phyloP scores from a whole-genome alignment of 768 basidiomycete species.

The Trametes coccinea region DNA sequence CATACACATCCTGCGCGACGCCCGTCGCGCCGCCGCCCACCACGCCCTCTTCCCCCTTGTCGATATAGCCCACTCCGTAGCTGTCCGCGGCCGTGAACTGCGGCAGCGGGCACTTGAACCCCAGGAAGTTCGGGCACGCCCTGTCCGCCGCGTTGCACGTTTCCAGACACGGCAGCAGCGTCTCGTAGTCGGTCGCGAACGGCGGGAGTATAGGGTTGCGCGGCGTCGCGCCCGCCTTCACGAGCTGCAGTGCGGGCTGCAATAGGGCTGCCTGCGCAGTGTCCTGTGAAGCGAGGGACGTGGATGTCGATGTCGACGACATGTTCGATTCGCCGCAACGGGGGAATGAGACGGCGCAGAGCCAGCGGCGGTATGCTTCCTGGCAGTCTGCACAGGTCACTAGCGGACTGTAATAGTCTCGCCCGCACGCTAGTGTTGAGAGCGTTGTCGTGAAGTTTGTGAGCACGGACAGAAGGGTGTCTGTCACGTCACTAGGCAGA shows the following conservation, averaged over 20 bases:
- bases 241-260: conserved; percentile 49
- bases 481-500: conserved; percentile 50
- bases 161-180: conserved; percentile 78
- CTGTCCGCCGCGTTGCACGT: conserved; percentile 72
- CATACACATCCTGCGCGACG: conserved; percentile 61
- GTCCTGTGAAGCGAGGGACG: neutral
- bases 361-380: conserved; percentile 71
- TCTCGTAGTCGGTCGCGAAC: conserved; percentile 48
- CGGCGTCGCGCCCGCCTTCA: conserved; percentile 39
- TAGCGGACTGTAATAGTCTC: conserved; percentile 77
- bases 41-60: conserved; percentile 49
- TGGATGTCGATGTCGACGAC: conserved; percentile 35
- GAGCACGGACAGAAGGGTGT: conserved; percentile 56
- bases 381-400: conserved; percentile 78
- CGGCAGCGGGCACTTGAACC: conserved; percentile 65
- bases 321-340: conserved; percentile 63
- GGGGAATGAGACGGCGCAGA: conserved; percentile 72
- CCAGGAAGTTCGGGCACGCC: conserved; percentile 73
- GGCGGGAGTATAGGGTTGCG: conserved; percentile 53
- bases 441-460: conserved; percentile 76
- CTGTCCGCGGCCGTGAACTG: conserved; percentile 63
- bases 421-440: conserved; percentile 73
- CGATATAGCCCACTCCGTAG: conserved; percentile 78
- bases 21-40: conserved; percentile 54
- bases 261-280: conserved; percentile 39